Evolutionary conservation across 2,329 filamentous ascomycete genomes (phyloP), one percentile per base, ranked within the genome.

Genomic region (Fusarium chlamydosporum): DNA sequence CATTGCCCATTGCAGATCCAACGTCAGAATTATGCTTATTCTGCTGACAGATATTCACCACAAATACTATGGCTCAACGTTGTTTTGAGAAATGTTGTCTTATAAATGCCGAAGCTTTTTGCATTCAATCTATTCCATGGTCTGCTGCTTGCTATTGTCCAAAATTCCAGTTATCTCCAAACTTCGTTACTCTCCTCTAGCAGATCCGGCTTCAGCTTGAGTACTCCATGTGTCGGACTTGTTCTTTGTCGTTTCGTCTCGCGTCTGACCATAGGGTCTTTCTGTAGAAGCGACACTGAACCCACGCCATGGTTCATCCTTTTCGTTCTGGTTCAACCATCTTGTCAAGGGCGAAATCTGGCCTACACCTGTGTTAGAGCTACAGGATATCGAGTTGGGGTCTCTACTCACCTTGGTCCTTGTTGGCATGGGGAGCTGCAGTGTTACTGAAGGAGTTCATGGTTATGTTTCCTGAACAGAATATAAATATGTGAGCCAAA

Each of bases 381-480:
- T 0, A 0, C 2, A 12, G 6, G 0, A 2, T 12, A 6, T 3
- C 3, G 6, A 10, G 7, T 0, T 0, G 0, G 5, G 4, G 0
- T 3, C 9, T 5, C 1, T 0, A 3, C 52, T 41, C 4, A 60
- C 56, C 1, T 23, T 10, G n/a, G 3, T 31, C 11, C 7, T 26
- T 15, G 6, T 18, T 10, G 5, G 2, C 11, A 20, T 23, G n/a
- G 18, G 4, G 13, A 10, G 13, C 6, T 9, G n/a, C 7, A 33
- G 3, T 6, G 9, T 2, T 15, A 7, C 9, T 20, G 6, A 9
- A 8, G 18, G 18, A 10, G 3, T 33, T 8, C 43, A 47, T 47
- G 7, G 15, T 23, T 3, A 15, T 4, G 10, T 13, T 31, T 13
- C 1, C 16, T 18, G 8, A 20, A 18, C 7, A 4, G 16, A 18